These are phyloP conservation scores for Cyanophora paradoxa DNA, from an alignment of 78 protist species.

Conservation along the genomic window DNA sequence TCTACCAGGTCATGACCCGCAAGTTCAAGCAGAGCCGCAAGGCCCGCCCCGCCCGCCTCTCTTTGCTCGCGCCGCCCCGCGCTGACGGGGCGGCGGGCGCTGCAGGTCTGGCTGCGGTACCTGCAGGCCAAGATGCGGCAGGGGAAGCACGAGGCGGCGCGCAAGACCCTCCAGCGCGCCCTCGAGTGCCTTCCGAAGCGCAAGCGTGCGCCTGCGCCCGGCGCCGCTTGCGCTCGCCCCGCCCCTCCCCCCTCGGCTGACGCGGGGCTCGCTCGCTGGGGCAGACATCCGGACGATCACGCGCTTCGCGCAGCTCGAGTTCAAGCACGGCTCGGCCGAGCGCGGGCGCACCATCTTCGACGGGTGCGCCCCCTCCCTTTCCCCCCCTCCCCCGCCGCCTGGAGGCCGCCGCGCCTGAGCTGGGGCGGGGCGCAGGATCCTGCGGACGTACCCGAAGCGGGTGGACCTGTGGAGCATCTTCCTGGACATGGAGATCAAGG, in stretches of 20 bases:
- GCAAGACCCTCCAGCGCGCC: conserved; percentile 7
- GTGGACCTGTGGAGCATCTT: conserved; percentile 81
- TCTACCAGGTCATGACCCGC: conserved; percentile 44
- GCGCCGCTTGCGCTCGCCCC: too few relatives aligned
- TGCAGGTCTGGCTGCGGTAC: conserved; percentile 15
- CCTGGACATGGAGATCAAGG: neutral
- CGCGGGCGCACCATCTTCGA: conserved; percentile 83
- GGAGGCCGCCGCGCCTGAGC: too few relatives aligned
- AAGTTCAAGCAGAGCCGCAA: conserved; percentile 42
- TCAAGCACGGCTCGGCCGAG: conserved; percentile 77
- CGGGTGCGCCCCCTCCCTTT: too few relatives aligned
- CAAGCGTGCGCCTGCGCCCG: too few relatives aligned
- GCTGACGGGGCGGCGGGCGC: too few relatives aligned
- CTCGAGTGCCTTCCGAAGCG: conserved; percentile 11
- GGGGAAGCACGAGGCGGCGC: neutral
- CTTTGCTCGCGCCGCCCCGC: too few relatives aligned
- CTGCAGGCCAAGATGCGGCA: neutral
- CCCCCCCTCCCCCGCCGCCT: conserved; percentile 2
- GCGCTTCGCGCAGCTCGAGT: conserved; percentile 82
- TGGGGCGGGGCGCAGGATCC: conserved; percentile 66
- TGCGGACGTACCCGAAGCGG: conserved; percentile 74
- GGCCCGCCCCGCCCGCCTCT: too few relatives aligned
- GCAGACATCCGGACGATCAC: too few relatives aligned
- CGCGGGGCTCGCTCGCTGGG: too few relatives aligned
- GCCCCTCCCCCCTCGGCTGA: too few relatives aligned